Conservation (phyloP, 1,284 basidiomycete species). For the Heliocybe sulcata region DNA sequence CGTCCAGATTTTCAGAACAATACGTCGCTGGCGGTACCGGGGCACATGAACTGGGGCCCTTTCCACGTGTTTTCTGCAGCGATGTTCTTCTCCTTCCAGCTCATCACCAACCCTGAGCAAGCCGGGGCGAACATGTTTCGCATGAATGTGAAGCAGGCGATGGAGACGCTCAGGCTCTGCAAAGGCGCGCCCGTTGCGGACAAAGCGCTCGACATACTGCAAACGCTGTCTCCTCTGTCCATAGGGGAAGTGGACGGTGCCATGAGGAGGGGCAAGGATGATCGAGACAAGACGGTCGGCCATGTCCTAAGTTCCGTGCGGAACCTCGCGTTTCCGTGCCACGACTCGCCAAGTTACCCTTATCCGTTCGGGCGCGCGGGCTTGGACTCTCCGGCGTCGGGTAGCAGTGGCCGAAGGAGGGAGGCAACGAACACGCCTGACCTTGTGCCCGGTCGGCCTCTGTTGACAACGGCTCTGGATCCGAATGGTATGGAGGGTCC, state of each 20-base stretch:
- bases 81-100: constrained; percentile 82
- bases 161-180: constrained; percentile 54
- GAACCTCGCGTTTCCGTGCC: constrained; percentile 72
- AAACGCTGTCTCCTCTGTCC: constrained; percentile 63
- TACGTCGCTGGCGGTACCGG: constrained; percentile 60
- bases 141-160: constrained; percentile 61
- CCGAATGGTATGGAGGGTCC: not conserved
- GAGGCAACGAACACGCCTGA: not conserved
- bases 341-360: constrained; percentile 45
- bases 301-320: constrained; percentile 58
- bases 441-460: not conserved
- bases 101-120: constrained; percentile 71
- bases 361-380: not conserved
- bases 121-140: constrained; percentile 67
- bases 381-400: not conserved
- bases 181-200: constrained; percentile 59
- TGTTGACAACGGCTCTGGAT: not conserved
- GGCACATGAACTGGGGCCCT: constrained; percentile 76
- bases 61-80: constrained; percentile 78
- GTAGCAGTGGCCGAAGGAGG: not conserved
- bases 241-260: constrained; percentile 42
- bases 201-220: constrained; percentile 62
- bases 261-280: constrained; percentile 30
- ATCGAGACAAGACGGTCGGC: constrained; percentile 24
- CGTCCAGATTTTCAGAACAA: constrained; percentile 67